These are phyloP conservation scores for Rickenella mellea DNA, from an alignment of 768 basidiomycete species.

Conservation along the genomic window DNA sequence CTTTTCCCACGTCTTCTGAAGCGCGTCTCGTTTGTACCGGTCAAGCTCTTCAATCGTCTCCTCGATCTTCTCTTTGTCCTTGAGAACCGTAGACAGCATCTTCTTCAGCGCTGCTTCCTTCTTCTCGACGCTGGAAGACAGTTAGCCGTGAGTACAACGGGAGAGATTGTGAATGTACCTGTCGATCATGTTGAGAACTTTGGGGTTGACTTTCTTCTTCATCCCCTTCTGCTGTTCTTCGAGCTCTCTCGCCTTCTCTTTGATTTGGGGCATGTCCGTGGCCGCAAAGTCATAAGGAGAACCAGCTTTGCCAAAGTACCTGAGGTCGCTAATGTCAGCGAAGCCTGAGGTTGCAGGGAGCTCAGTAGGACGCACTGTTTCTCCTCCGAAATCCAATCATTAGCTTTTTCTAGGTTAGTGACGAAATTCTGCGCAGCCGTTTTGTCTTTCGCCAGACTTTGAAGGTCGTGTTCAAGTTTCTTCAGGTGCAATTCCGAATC, in stretches of 20 bases:
- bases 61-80: constrained; percentile 93
- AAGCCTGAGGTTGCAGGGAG: neutral
- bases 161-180: constrained; percentile 40
- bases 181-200: constrained; percentile 94
- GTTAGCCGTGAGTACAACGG: neutral
- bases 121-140: constrained; percentile 72
- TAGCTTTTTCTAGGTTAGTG: constrained; percentile 65
- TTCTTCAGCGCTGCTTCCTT: constrained; percentile 79
- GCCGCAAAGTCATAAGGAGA: constrained; percentile 74
- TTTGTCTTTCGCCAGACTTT: constrained; percentile 55
- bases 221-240: constrained; percentile 72
- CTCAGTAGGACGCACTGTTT: constrained; percentile 43
- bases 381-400: constrained; percentile 86
- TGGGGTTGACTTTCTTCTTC: constrained; percentile 94
- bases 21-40: constrained; percentile 85
- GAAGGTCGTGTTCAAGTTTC: constrained; percentile 63
- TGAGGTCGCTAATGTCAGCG: constrained; percentile 19
- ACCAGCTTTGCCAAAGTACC: constrained; percentile 76
- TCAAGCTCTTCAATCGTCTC: constrained; percentile 90
- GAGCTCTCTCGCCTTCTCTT: constrained; percentile 62
- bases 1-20: constrained; percentile 93
- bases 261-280: constrained; percentile 49
- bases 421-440: constrained; percentile 40
- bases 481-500: constrained; percentile 59
- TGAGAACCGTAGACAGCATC: constrained; percentile 79